Conservation (phyloP, 306 rosid species). For the Prunus campanulata region DNA sequence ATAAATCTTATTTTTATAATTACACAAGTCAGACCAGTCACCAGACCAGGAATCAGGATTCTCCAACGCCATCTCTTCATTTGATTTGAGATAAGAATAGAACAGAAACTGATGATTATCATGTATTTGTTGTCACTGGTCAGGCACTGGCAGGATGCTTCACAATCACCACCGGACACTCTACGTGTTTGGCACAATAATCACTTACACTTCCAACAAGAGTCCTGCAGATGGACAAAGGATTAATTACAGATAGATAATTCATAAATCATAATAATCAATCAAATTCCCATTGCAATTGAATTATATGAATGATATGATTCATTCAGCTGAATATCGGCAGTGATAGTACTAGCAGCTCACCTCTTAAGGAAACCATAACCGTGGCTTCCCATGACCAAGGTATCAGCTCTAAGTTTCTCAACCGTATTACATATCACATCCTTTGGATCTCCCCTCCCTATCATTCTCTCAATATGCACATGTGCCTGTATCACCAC, state of each 20-base stretch:
- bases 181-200: slow-evolving; percentile 64
- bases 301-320: too few species aligned
- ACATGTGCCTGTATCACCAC: slow-evolving; percentile 35
- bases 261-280: background rate
- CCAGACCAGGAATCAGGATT: too few species aligned
- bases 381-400: slow-evolving; percentile 83
- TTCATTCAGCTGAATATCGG: too few species aligned
- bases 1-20: too few species aligned
- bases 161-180: slow-evolving; percentile 79
- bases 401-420: slow-evolving; percentile 60
- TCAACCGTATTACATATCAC: slow-evolving; percentile 62
- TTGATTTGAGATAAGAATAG: too few species aligned
- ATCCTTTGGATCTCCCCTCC: slow-evolving; percentile 67
- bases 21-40: too few species aligned
- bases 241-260: too few species aligned
- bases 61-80: too few species aligned
- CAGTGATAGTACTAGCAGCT: too few species aligned
- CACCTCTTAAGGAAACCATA: slow-evolving; percentile 84
- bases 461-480: slow-evolving; percentile 48
- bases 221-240: slow-evolving; percentile 39
- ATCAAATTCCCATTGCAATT: background rate
- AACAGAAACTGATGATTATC: background rate
- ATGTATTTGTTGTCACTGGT: background rate
- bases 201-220: slow-evolving; percentile 87
- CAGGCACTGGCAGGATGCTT: slow-evolving; percentile 38